Evolutionary conservation across 371 early-diverging fungal species (phyloP).

Genomic region (Globomyces sp.): DNA sequence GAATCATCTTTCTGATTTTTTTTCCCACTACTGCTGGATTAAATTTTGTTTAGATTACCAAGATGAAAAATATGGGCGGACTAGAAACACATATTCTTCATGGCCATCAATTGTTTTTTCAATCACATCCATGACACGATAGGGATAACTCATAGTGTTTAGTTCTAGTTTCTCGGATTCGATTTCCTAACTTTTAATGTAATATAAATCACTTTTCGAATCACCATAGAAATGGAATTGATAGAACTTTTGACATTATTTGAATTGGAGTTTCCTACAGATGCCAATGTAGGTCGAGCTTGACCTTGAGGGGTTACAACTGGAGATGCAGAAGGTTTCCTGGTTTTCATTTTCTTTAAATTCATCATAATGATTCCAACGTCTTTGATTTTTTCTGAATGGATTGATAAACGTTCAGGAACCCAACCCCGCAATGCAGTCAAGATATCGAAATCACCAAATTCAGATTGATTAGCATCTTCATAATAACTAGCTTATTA

Average conservation of each 20-base stretch:
- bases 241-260: too few relatives aligned
- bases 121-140: slow-evolving; percentile 7
- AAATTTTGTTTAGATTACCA: not conserved
- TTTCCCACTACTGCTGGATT: not conserved
- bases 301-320: not conserved
- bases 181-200: not conserved
- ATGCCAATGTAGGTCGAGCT: not conserved
- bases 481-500: slow-evolving; percentile 37
- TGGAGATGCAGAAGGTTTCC: not conserved
- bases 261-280: too few relatives aligned
- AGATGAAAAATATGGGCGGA: slow-evolving; percentile 9
- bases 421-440: slow-evolving; percentile 47
- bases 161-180: not conserved
- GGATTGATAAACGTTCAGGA: slow-evolving; percentile 36
- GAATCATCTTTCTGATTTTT: not conserved
- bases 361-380: not conserved
- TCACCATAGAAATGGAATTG: not conserved
- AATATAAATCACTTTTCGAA: not conserved
- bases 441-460: slow-evolving; percentile 48
- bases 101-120: not conserved
- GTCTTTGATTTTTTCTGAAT: not conserved
- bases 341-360: not conserved
- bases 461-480: slow-evolving; percentile 32
- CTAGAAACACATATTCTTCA: not conserved
- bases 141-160: not conserved